Percentiles rank a stretch among this genome's conserved stretches.
phyloP scores from a whole-genome alignment of 805 yeast genomes.

The Priceomyces castillae region DNA sequence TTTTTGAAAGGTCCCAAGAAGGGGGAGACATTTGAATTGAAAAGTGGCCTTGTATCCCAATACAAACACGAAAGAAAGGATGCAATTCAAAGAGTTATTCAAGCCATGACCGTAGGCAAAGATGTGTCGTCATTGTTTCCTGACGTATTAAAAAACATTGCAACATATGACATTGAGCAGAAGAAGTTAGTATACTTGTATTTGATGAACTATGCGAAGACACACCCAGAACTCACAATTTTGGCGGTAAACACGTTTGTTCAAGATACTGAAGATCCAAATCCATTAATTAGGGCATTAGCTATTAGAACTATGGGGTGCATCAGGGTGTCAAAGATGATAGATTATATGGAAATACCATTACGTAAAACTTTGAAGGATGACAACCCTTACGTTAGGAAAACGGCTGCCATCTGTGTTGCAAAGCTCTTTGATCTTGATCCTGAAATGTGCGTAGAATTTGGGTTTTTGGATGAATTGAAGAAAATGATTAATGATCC shows the following conservation, averaged over 20 bases:
- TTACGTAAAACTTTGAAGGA: slow-evolving; percentile 79
- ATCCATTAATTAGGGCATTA: slow-evolving; percentile 91
- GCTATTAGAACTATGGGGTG: slow-evolving; percentile 99
- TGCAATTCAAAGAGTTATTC: slow-evolving; percentile 93
- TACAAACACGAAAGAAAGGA: slow-evolving; percentile 94
- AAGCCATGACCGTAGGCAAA: slow-evolving; percentile 97
- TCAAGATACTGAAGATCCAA: slow-evolving; percentile 91
- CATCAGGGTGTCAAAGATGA: slow-evolving; percentile 91
- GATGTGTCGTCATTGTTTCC: slow-evolving; percentile 95
- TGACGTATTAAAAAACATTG: slow-evolving; percentile 92
- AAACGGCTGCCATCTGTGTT: slow-evolving; percentile 96
- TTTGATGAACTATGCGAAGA: slow-evolving; percentile 94
- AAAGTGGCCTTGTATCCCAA: slow-evolving; percentile 88
- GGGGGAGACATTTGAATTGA: slow-evolving; percentile 87
- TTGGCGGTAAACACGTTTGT: slow-evolving; percentile 97
- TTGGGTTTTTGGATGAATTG: slow-evolving; percentile 75
- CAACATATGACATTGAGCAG: slow-evolving; percentile 94
- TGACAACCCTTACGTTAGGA: slow-evolving; percentile 95
- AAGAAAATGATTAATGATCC: slow-evolving; percentile 72
- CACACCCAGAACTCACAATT: slow-evolving; percentile 93
- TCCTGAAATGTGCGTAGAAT: slow-evolving; percentile 75
- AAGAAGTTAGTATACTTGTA: slow-evolving; percentile 93
- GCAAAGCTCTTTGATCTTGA: slow-evolving; percentile 90
- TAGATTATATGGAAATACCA: slow-evolving; percentile 91
- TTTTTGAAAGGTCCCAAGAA: slow-evolving; percentile 45